Percentiles rank a stretch among this genome's conserved stretches.
These are phyloP conservation scores for Aureobasidium sp. DNA, from an alignment of 2,329 filamentous ascomycete species.

Conservation along the genomic window DNA sequence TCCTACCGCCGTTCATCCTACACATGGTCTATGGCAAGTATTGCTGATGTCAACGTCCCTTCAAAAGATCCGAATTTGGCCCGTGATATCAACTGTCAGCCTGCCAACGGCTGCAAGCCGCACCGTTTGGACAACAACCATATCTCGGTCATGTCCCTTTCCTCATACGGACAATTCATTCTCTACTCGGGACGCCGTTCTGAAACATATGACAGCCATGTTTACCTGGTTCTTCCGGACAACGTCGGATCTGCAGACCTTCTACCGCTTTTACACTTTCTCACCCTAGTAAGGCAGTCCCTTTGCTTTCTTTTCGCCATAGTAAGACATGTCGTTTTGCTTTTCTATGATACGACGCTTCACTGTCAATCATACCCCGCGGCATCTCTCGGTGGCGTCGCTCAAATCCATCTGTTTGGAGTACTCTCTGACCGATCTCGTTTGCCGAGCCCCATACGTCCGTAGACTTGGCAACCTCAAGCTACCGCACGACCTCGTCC, in stretches of 20 bases:
- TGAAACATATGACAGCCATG: conserved; percentile 5
- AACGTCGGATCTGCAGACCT: neutral
- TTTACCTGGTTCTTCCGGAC: neutral
- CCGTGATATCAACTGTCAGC: neutral
- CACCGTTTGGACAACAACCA: neutral
- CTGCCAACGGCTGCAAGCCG: neutral
- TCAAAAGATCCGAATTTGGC: neutral
- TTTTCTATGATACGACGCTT: neutral
- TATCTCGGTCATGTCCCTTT: neutral
- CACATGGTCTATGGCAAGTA: neutral
- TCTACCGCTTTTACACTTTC: neutral
- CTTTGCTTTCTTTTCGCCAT: neutral
- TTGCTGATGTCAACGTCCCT: neutral
- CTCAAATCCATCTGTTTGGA: neutral
- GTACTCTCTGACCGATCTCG: neutral
- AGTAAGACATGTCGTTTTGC: neutral
- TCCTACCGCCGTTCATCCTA: neutral
- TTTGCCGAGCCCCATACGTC: neutral
- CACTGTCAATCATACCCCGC: neutral
- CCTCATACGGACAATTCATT: neutral
- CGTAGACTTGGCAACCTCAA: neutral
- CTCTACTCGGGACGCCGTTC: neutral
- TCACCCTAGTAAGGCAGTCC: neutral
- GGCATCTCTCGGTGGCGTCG: neutral
- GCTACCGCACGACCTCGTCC: neutral